phyloP scores from a whole-genome alignment of 2,329 filamentous ascomycete species.

The Aspergillus terreus region DNA sequence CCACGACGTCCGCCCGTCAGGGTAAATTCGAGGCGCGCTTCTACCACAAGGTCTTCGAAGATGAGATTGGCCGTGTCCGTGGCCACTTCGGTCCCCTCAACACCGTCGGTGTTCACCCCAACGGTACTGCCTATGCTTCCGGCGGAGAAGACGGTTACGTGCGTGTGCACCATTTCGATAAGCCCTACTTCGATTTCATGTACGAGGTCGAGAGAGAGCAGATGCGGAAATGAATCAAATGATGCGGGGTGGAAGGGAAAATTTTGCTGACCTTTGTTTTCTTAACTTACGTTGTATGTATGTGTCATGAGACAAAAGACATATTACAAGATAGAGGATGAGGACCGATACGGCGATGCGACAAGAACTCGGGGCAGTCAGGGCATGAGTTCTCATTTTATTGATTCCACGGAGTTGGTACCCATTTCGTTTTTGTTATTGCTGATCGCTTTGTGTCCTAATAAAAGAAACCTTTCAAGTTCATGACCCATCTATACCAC shows the following conservation, averaged over 20 bases:
- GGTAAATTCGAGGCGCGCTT: constrained; percentile 99
- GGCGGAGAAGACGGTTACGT: constrained; percentile 99
- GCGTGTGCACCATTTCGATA: constrained; percentile 96
- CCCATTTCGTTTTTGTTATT: constrained; percentile 22
- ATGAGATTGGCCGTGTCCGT: constrained; percentile 94
- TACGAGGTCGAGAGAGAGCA: constrained; percentile 95
- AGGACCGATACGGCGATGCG: constrained; percentile 23
- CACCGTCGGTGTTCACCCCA: constrained; percentile 90
- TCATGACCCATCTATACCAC: neutral
- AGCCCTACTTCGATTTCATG: constrained; percentile 96
- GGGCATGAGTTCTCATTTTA: constrained; percentile 34
- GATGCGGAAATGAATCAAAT: constrained; percentile 39
- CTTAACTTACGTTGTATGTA: constrained; percentile 28
- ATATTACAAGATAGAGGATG: constrained; percentile 14
- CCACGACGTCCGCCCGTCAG: constrained; percentile 86
- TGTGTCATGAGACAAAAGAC: constrained; percentile 34
- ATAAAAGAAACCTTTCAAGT: constrained; percentile 28
- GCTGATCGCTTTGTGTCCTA: constrained; percentile 26
- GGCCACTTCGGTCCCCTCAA: constrained; percentile 97
- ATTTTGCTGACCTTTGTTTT: constrained; percentile 10
- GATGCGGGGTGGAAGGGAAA: constrained; percentile 10
- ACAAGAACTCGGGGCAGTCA: constrained; percentile 27
- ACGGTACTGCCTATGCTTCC: constrained; percentile 87
- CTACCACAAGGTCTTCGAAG: constrained; percentile 99
- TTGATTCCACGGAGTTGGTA: constrained; percentile 40